Percentiles rank a stretch among this genome's conserved stretches.
Evolutionary conservation across 345 rosid genomes (phyloP).

Genomic region (Kernera saxatilis): DNA sequence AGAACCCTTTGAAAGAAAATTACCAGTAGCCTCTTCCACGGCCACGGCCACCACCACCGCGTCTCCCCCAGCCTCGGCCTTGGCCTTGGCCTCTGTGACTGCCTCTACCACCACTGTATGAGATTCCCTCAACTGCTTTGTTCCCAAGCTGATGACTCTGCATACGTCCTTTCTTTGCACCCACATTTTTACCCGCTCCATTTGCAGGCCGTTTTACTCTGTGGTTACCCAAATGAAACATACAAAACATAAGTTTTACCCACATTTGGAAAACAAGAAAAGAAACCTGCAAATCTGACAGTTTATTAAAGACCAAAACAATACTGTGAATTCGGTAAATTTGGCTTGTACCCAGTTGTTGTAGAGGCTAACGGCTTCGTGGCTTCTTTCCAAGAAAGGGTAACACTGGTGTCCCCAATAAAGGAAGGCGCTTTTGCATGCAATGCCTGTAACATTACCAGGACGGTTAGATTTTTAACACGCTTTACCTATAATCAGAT

Average conservation of each 20-base stretch:
- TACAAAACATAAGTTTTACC: neutral
- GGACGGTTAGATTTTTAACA: neutral
- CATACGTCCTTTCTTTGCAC: constrained; percentile 60
- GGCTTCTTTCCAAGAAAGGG: constrained; percentile 84
- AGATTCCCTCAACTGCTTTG: constrained; percentile 64
- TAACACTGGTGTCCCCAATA: constrained; percentile 73
- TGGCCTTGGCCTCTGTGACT: constrained; percentile 44
- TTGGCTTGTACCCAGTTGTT: constrained; percentile 48
- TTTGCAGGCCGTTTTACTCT: constrained; percentile 65
- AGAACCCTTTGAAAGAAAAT: neutral
- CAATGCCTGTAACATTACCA: constrained; percentile 42
- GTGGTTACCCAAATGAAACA: constrained; percentile 12
- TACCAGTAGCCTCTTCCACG: constrained; percentile 56
- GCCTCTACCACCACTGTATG: constrained; percentile 67
- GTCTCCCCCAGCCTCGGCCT: constrained; percentile 50
- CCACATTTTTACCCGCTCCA: constrained; percentile 44
- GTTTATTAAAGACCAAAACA: neutral
- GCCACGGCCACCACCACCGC: constrained; percentile 54
- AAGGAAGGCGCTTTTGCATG: constrained; percentile 76
- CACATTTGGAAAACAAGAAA: neutral
- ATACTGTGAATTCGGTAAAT: neutral
- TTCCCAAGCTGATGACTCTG: constrained; percentile 65
- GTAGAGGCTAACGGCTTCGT: constrained; percentile 47
- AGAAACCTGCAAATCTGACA: neutral
- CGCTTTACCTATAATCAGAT: neutral